phyloP scores from a whole-genome alignment of 371 early-diverging fungal genomes.

The Dichotomocladium elegans region DNA sequence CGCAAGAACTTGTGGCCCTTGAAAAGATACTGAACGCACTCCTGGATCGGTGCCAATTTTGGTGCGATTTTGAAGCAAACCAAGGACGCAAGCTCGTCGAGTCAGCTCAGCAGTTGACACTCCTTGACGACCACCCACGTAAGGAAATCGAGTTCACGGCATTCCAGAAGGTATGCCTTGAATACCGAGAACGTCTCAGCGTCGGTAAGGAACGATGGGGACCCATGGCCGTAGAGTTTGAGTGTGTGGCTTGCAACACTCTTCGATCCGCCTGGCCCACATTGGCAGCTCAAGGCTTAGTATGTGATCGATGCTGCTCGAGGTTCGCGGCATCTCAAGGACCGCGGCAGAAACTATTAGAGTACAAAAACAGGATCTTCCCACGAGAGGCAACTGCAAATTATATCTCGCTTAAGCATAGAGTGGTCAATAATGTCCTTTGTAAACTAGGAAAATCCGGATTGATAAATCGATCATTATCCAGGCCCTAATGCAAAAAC shows the following conservation, averaged over 20 bases:
- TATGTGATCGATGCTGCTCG: too few species aligned
- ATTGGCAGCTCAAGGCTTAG: slow-evolving; percentile 1
- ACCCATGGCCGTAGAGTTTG: slow-evolving; percentile 19
- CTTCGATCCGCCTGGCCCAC: slow-evolving; percentile 27
- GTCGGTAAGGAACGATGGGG: slow-evolving; percentile 26
- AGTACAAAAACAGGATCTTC: not conserved
- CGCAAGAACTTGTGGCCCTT: slow-evolving; percentile 1
- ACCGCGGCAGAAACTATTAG: not conserved
- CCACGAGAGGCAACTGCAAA: not conserved
- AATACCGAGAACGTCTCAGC: slow-evolving; percentile 26
- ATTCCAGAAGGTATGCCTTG: slow-evolving; percentile 25
- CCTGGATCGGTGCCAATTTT: slow-evolving; percentile 21
- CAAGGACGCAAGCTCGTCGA: slow-evolving; percentile 21
- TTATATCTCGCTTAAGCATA: not conserved
- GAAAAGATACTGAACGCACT: slow-evolving; percentile 2
- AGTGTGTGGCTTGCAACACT: slow-evolving; percentile 25
- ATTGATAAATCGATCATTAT: not conserved
- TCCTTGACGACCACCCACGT: not conserved
- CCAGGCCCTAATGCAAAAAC: not conserved
- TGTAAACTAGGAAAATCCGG: not conserved
- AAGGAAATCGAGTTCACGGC: slow-evolving; percentile 18
- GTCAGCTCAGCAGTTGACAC: slow-evolving; percentile 6
- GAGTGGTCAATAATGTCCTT: not conserved
- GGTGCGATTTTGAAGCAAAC: slow-evolving; percentile 25
- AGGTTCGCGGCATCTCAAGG: not conserved